Evolutionary conservation across 129 eudicot genomes (phyloP), one percentile per base, ranked within the genome.

Genomic region (Erigeron canadensis): DNA sequence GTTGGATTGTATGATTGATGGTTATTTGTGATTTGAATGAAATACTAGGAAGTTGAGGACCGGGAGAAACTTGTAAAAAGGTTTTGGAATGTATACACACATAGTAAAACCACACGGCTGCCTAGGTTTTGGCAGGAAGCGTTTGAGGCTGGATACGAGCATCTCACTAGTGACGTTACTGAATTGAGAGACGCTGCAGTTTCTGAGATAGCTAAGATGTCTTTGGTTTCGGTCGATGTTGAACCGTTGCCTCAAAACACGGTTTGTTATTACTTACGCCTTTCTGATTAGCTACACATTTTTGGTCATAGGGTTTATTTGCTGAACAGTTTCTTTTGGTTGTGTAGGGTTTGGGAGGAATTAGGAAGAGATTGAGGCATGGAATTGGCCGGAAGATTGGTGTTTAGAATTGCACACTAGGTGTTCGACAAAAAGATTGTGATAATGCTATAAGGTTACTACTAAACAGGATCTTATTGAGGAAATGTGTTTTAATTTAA

Each of bases 71-170:
- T 88, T 79, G 97, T 91, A 66, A 81, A 80, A 78, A 88, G 82
- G 45, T 86, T 91, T 86, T 91, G 97, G 97, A 84, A 91, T 63
- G 84, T 81, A 38, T 91, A 91, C 84, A 84, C 85, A 44, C 92
- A 91, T 69, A 83, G 91, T 67, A 76, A 57, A 23, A 78, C 67
- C 5, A 70, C 80, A 17, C 71, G 73, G 67, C 63, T 91, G 75
- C 97, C 96, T 12, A 79, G 84, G 10, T 91, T 91, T 67, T 91
- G 97, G 97, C 86, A 78, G 55, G 83, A 79, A 37, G 96, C 97
- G 5, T 91, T 91, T 21, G 90, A 85, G 64, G 97, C 97, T 37
- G 97, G 94, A 2, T 91, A 86, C 44, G 91, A 88, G 62, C 89
- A 88, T 65, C 74, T 91, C 71, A 85, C 80, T 15, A 86, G 84